Evolutionary conservation across 352 stramenopile genomes (phyloP), one percentile per base, ranked within the genome.

Genomic region (Phytophthora pisi): DNA sequence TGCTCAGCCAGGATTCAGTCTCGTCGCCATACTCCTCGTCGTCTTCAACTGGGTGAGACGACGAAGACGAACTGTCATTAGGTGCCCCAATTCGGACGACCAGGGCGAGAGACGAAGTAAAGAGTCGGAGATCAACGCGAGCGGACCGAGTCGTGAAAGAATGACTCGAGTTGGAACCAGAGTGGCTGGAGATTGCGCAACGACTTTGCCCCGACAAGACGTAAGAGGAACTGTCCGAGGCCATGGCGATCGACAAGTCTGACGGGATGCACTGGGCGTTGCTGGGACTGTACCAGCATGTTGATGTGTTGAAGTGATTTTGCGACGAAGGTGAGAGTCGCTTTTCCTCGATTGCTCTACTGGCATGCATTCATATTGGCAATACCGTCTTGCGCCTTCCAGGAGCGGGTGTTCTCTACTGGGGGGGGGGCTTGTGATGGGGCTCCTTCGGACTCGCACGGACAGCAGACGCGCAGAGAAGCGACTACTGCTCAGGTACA

Each of bases 291-390:
- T 60, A 70, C 20, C 30, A 47, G 13, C 62, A 65, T 8, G 34
- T 70, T 9, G 54, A 56, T 6, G 31, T 64, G 0, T 4, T 64
- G 15, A 9, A 20, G 6, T 65, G 62, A 54, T 61, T 70, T 30
- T 36, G 49, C 1, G 62, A 64, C 7, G 23, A 36, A 11, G 45
- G 57, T 7, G 57, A 64, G 45, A 20, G 5, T 18, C 24, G 10
- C 5, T 61, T 57, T 10, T 30, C 61, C 4, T 61, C 15, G 13
- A 46, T 46, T 23, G 13, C 40, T 46, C 15, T 46, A 7, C 40
- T 46, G 6, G 16, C 40, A 46, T 7, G 16, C 40, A 46, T 46
- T 4, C 15, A 46, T 10, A 15, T 46, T 18, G 38, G 38, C 38
- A 46, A 46, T 15, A 46, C 20, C 38, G 15, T 46, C 38, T 9